A percentile compares a stretch with the other conserved stretches of the same genome.
Evolutionary conservation across 306 rosid genomes (phyloP).

Genomic region (Vicia faba): DNA sequence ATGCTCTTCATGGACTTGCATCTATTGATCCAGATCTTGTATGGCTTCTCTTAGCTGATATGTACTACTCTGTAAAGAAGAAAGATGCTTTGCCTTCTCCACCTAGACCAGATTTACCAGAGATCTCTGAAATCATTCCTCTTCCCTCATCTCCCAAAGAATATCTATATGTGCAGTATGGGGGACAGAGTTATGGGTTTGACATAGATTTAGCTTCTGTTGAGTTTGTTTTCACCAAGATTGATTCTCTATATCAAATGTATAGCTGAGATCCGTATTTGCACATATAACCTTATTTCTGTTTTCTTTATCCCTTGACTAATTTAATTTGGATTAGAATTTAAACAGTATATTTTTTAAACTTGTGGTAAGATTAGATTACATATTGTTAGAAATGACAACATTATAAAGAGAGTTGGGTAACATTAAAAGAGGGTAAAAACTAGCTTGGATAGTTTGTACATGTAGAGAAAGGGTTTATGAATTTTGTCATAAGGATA

Average conservation of each 20-base stretch:
- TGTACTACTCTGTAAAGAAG: slow-evolving; percentile 64
- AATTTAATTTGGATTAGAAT: too few relatives aligned
- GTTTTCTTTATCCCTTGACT: background rate
- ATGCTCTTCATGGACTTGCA: slow-evolving; percentile 82
- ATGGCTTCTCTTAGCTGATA: slow-evolving; percentile 93
- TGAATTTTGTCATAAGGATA: too few relatives aligned
- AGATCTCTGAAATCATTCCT: slow-evolving; percentile 59
- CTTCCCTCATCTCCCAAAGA: slow-evolving; percentile 58
- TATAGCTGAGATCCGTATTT: slow-evolving; percentile 35
- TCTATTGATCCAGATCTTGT: slow-evolving; percentile 84
- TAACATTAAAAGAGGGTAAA: too few relatives aligned
- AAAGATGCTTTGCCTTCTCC: slow-evolving; percentile 50
- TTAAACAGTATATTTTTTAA: too few relatives aligned
- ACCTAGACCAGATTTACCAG: slow-evolving; percentile 58
- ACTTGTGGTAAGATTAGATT: too few relatives aligned
- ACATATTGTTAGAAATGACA: too few relatives aligned
- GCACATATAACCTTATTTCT: slow-evolving; percentile 13
- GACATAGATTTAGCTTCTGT: slow-evolving; percentile 66
- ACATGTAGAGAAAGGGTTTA: too few relatives aligned
- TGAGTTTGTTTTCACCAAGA: slow-evolving; percentile 60
- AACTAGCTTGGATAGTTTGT: too few relatives aligned
- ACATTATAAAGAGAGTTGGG: too few relatives aligned
- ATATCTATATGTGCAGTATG: slow-evolving; percentile 73
- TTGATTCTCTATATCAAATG: slow-evolving; percentile 55
- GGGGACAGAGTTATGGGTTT: slow-evolving; percentile 76